Base-by-base conservation (phyloP, 306 rosid species). In the Vicia faba region DNA sequence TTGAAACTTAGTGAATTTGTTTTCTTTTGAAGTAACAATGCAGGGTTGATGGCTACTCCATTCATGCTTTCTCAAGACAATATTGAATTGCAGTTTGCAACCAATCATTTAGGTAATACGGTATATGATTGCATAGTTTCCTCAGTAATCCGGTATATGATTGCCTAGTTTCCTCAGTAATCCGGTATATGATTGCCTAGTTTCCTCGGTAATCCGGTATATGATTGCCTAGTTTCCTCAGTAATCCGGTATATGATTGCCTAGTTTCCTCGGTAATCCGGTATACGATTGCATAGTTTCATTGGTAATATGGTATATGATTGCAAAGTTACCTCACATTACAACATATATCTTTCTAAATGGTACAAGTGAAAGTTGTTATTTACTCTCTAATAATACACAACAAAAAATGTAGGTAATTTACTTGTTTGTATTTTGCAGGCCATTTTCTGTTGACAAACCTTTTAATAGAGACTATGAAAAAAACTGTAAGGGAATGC, bases 391-490 rank as follows among this genome's bases (percentile, higher is more conserved):
- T 28, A 11, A 36, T 19, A 20, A 23, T 45, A 6, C 28, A 61
- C 28, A 63, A 18, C 4, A 44, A 7, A 16, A 39, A 14, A 20
- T 58, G 25, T 46, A 61, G 14, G 29, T 28, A 10, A 77, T 69
- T 33, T 59, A 16, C 20, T 20, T 14, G 26, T 31, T 41, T 23
- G 26, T 40, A 35, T 65, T 78, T 79, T 82, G 65, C 64, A 89
- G 97, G 96, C 3, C 97, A 92, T 69, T 89, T 92, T 78, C 92
- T 85, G 76, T 75, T 89, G 77, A 89, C 90, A 43, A 79, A 87
- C 77, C 95, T 92, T 82, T 73, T 89, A 39, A 69, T 92, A 78
- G 95, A 85, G 51, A 85, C 84, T 60, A 89, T 92, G 96, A 87
- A 89, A 79, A 83, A 68, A 66, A 89, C 90, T 4, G 89, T 70